Percentiles rank a stretch among this genome's conserved stretches.
These are phyloP conservation scores for Ustilago esculenta DNA, from an alignment of 1,284 basidiomycete genomes.

Conservation along the genomic window DNA sequence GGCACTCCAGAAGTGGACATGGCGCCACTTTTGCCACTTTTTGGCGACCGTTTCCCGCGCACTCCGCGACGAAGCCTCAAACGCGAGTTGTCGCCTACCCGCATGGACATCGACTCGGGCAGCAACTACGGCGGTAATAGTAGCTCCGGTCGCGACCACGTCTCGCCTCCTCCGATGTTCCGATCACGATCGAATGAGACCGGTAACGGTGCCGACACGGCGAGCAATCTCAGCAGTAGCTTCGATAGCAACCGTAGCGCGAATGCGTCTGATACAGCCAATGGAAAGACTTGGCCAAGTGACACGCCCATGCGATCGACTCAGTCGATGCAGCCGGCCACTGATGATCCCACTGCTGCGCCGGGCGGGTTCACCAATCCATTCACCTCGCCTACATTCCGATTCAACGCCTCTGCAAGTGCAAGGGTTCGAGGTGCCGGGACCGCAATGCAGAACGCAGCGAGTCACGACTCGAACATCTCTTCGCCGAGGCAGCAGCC, in stretches of 20 bases:
- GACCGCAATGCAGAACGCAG: constrained; percentile 6
- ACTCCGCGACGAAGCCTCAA: constrained; percentile 44
- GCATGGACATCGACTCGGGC: constrained; percentile 52
- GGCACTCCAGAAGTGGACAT: constrained; percentile 43
- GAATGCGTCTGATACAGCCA: too few relatives aligned
- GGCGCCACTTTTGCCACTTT: constrained; percentile 18
- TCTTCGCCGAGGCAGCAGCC: constrained; percentile 7
- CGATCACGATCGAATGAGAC: constrained; percentile 43
- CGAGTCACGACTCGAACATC: constrained; percentile 14
- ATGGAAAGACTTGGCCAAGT: background rate
- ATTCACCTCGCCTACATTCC: constrained; percentile 31
- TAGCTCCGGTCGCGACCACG: constrained; percentile 36
- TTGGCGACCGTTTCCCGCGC: constrained; percentile 29
- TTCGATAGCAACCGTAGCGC: constrained; percentile 16
- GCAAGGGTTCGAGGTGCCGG: constrained; percentile 7
- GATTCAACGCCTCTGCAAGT: constrained; percentile 21
- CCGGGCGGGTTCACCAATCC: constrained; percentile 31
- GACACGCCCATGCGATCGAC: constrained; percentile 23
- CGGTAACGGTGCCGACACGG: background rate
- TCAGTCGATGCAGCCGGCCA: constrained; percentile 25
- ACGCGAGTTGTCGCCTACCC: constrained; percentile 55
- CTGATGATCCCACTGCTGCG: background rate
- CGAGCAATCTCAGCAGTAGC: constrained; percentile 21
- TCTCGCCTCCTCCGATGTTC: constrained; percentile 50
- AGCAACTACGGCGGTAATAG: constrained; percentile 20